Evolutionary conservation across 2,329 filamentous ascomycete genomes (phyloP).

Genomic region (Aureobasidium sp.): DNA sequence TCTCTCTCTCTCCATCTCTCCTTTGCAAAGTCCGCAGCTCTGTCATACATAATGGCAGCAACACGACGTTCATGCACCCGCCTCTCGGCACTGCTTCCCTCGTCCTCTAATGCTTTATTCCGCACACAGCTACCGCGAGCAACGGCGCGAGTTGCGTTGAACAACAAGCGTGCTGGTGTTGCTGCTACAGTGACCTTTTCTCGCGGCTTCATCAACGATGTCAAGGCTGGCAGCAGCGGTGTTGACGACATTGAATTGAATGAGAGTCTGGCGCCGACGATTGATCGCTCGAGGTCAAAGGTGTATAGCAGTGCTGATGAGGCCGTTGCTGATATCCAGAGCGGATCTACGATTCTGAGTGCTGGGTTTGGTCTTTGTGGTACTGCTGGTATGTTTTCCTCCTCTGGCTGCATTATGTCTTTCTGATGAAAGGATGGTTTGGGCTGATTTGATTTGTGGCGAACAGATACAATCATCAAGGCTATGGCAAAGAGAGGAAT

Average conservation of each 20-base stretch:
- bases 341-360: constrained; percentile 66
- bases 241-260: background rate
- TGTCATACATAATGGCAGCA: constrained; percentile 2
- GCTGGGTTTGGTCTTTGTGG: constrained; percentile 80
- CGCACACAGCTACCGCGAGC: background rate
- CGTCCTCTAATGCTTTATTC: background rate
- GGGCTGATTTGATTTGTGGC: background rate
- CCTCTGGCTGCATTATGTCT: background rate
- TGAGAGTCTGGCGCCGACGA: constrained; percentile 2
- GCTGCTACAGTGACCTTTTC: background rate
- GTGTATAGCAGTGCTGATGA: constrained; percentile 29
- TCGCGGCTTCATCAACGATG: constrained; percentile 8
- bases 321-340: constrained; percentile 56
- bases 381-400: constrained; percentile 29
- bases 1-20: background rate
- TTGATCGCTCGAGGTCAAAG: constrained; percentile 23
- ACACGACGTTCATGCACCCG: constrained; percentile 10
- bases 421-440: constrained; percentile 24
- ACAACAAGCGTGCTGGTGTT: constrained; percentile 1
- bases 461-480: constrained; percentile 64
- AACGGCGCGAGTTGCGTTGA: background rate
- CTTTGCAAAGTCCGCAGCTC: background rate
- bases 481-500: constrained; percentile 52
- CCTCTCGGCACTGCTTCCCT: constrained; percentile 5
- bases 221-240: background rate